phyloP scores from a whole-genome alignment of 116 monocot genomes.

The Posidonia oceanica region DNA sequence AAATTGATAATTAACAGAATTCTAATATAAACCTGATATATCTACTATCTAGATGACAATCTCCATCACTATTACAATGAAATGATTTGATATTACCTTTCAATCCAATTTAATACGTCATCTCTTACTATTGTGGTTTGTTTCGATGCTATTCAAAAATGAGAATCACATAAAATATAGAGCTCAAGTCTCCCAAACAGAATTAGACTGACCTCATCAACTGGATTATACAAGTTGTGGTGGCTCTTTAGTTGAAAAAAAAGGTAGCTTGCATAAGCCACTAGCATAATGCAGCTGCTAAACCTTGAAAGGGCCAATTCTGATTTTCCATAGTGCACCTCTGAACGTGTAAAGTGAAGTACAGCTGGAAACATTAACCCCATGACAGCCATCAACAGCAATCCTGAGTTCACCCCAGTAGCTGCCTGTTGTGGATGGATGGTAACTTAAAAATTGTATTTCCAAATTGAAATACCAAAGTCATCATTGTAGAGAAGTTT shows the following conservation, averaged over 20 bases:
- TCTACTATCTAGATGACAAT: no score
- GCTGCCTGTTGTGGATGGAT: constrained; percentile 38
- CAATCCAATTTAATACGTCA: no score
- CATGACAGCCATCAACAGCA: constrained; percentile 95
- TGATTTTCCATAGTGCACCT: constrained; percentile 89
- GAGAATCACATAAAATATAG: not conserved
- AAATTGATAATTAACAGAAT: no score
- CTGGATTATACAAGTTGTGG: constrained; percentile 39
- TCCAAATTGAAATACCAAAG: not conserved
- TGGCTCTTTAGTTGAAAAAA: constrained; percentile 76
- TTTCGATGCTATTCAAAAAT: no score
- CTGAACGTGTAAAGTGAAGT: constrained; percentile 93
- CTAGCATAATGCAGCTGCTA: constrained; percentile 92
- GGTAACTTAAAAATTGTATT: not conserved
- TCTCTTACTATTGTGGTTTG: no score
- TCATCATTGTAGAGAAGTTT: not conserved
- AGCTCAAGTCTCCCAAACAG: not conserved
- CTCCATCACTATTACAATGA: no score
- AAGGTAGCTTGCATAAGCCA: constrained; percentile 92
- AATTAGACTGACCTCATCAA: constrained; percentile 38
- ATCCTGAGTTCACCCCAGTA: constrained; percentile 87
- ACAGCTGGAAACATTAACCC: constrained; percentile 92
- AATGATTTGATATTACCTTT: no score
- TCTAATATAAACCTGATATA: no score
- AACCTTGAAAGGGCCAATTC: constrained; percentile 88